phyloP scores from a whole-genome alignment of 2,329 filamentous ascomycete species.

The Talaromyces sp. region DNA sequence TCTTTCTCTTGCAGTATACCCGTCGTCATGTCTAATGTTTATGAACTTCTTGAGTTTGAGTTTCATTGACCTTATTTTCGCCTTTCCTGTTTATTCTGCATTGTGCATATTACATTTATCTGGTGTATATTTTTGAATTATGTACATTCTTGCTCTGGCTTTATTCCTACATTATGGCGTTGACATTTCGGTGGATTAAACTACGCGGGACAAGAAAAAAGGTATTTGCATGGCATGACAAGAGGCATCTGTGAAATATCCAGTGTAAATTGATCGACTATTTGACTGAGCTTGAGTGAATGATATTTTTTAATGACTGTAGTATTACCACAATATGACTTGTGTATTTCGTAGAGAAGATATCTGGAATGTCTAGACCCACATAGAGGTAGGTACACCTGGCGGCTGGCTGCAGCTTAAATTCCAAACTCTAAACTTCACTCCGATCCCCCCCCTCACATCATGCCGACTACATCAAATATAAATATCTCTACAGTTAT shows the following conservation, averaged over 20 bases:
- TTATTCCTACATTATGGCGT: not conserved
- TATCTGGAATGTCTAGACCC: not conserved
- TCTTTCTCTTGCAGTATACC: conserved; percentile 1
- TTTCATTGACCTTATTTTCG: not conserved
- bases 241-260: conserved; percentile 4
- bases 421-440: conserved; percentile 4
- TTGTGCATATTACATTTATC: not conserved
- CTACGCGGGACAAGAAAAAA: not conserved
- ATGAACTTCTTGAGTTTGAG: not conserved
- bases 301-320: not conserved
- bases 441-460: not conserved
- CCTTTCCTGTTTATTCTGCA: not conserved
- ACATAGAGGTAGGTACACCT: not conserved
- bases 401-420: not conserved
- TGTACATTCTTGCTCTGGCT: not conserved
- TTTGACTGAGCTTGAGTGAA: not conserved
- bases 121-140: not conserved
- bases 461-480: conserved; percentile 28
- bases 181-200: not conserved
- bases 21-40: not conserved
- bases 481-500: conserved; percentile 28
- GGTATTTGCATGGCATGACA: not conserved
- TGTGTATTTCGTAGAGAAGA: not conserved
- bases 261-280: not conserved
- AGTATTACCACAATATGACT: not conserved